phyloP scores from a whole-genome alignment of 441 rosid species.

The Heliophila coronopifolia region DNA sequence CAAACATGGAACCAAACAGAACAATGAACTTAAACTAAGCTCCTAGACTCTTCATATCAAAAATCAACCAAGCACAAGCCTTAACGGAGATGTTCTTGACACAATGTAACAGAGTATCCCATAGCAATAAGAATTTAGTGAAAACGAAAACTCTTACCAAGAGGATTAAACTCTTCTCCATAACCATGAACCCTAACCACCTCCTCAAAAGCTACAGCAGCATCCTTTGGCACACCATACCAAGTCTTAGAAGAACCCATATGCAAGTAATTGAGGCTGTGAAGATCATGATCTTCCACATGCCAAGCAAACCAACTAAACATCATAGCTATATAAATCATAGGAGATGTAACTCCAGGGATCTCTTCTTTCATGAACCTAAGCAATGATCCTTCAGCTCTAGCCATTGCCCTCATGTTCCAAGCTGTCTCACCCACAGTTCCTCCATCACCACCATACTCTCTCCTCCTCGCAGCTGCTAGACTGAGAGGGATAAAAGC shows the following conservation, averaged over 20 bases:
- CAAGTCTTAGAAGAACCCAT: conserved; percentile 95
- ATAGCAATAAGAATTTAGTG: conserved; percentile 28
- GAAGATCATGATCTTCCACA: conserved; percentile 93
- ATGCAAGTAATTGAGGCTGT: conserved; percentile 96
- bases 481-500: conserved; percentile 56
- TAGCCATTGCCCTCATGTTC: conserved; percentile 94
- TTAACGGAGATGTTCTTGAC: not conserved
- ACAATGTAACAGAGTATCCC: conserved; percentile 28
- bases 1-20: not conserved
- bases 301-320: conserved; percentile 99
- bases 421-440: conserved; percentile 86
- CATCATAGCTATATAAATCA: conserved; percentile 95
- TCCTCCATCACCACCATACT: conserved; percentile 46
- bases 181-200: conserved; percentile 93
- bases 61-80: not conserved
- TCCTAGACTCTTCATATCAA: not conserved
- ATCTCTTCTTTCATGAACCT: conserved; percentile 98
- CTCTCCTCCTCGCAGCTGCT: conserved; percentile 36
- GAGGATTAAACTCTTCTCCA: conserved; percentile 92
- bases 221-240: conserved; percentile 94
- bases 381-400: conserved; percentile 86
- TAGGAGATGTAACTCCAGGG: conserved; percentile 95
- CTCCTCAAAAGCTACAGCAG: conserved; percentile 89
- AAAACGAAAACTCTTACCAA: conserved; percentile 42
- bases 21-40: not conserved